Conservation (phyloP, 441 rosid genomes). For the Theobroma grandiflorum region DNA sequence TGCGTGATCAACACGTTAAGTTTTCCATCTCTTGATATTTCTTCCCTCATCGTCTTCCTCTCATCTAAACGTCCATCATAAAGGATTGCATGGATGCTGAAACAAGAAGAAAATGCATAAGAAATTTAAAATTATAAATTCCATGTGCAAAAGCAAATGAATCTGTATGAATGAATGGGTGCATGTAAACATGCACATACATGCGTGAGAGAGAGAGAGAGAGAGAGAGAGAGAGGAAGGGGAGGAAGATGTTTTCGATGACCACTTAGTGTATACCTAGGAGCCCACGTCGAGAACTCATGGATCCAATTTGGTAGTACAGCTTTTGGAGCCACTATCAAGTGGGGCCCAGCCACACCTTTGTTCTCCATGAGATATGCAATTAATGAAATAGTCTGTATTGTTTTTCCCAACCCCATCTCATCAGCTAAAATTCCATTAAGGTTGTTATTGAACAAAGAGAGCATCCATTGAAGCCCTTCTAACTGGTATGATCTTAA, state of each 20-base stretch:
- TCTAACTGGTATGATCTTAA: constrained; percentile 93
- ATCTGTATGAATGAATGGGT: background rate
- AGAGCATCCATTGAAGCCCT: constrained; percentile 99
- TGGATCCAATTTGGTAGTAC: constrained; percentile 96
- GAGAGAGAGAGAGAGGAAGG: background rate
- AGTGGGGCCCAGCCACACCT: constrained; percentile 86
- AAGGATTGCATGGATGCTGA: constrained; percentile 89
- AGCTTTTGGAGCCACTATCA: constrained; percentile 99
- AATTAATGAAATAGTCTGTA: constrained; percentile 94
- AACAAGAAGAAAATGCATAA: constrained; percentile 40
- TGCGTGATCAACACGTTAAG: constrained; percentile 91
- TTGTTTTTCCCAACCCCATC: constrained; percentile 99
- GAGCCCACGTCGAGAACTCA: constrained; percentile 96
- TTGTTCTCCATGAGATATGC: constrained; percentile 95
- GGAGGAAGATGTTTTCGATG: constrained; percentile 20
- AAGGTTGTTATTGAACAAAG: constrained; percentile 94
- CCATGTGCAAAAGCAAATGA: background rate
- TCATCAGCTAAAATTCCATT: constrained; percentile 99
- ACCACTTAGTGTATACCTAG: constrained; percentile 57
- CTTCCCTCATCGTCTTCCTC: constrained; percentile 88
- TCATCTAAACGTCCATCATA: constrained; percentile 99
- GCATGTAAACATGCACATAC: constrained; percentile 13
- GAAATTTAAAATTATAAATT: constrained; percentile 27
- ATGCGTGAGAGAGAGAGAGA: background rate
- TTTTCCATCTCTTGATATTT: constrained; percentile 69